These are phyloP conservation scores for Saccharum hybrid DNA, from an alignment of 202 grass and related monocot genomes.

Conservation along the genomic window DNA sequence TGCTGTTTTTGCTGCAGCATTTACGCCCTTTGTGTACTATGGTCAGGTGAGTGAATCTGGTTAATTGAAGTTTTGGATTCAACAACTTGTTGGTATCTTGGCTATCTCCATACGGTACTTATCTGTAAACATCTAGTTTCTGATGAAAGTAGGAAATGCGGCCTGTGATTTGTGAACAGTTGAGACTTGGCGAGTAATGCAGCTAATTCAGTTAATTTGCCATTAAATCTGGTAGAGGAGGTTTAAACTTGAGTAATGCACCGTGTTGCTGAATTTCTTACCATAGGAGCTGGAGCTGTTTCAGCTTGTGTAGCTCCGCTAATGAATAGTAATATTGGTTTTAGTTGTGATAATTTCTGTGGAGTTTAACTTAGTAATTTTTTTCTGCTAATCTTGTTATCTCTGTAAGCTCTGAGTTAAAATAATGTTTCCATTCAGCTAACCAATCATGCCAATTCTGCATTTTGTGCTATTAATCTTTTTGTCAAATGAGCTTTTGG, in stretches of 20 bases:
- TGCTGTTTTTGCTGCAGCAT: constrained; percentile 64
- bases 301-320: not conserved
- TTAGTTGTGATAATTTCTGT: constrained; percentile 1
- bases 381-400: not conserved
- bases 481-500: not conserved
- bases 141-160: not conserved
- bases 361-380: not conserved
- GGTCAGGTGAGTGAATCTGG: constrained; percentile 71
- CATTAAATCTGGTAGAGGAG: constrained; percentile 21
- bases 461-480: not conserved
- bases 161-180: constrained; percentile 15
- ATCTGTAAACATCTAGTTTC: not conserved
- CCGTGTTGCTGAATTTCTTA: not conserved
- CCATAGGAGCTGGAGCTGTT: not conserved
- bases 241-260: not conserved
- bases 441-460: not conserved
- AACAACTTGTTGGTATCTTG: not conserved
- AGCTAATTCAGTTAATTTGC: not conserved
- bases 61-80: not conserved
- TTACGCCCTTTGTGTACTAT: constrained; percentile 79
- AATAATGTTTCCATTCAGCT: not conserved
- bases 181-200: not conserved
- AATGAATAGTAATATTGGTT: not conserved
- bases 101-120: constrained; percentile 1
- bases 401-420: not conserved